Evolutionary conservation across 2,329 filamentous ascomycete species (phyloP), one percentile per base, ranked within the genome.

Genomic region (Trichoderma pleuroti): DNA sequence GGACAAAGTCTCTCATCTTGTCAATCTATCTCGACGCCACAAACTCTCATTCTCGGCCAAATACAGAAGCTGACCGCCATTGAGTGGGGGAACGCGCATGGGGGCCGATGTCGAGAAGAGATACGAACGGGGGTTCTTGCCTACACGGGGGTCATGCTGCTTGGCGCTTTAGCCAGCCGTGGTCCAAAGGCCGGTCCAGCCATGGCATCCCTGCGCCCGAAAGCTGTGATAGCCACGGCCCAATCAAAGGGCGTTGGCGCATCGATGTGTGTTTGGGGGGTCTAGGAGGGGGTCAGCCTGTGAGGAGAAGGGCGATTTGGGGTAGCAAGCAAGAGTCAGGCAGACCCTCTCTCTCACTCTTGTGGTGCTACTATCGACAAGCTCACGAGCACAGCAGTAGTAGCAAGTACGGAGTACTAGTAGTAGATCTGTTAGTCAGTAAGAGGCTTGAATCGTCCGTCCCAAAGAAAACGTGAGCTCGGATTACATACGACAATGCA

Each of bases 1-100:
- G 10, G 28, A 32, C 21, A 32, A 32, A 24, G 46, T 30, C n/a
- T 60, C 57, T 36, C 11, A 26, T 12, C 39, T 57, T 18, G 54
- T 26, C 64, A 26, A 42, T 21, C 64, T 24, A n/a, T 46, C 34
- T 14, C 32, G 24, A 52, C 52, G 52, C 64, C 64, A 67, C 64
- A 59, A 60, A 60, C 18, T 34, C 34, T 16, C 56, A 32, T 61
- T 61, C 56, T 68, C 65, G 65, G 65, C 65, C 65, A 61, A 68
- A 68, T 68, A 68, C 65, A 66, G 34, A 34, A 57, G 28, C 63
- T 66, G 32, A 57, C 49, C 63, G 49, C 65, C 65, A 36, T 68
- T 68, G 28, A 32, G 65, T 68, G 65, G 65, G 65, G 65, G 65
- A 68, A 36, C 18, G 24, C 30, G 5, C 49, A 26, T 36, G 26